Base-by-base conservation (phyloP, 75 land plant species). In the Sequoiadendron giganteum region DNA sequence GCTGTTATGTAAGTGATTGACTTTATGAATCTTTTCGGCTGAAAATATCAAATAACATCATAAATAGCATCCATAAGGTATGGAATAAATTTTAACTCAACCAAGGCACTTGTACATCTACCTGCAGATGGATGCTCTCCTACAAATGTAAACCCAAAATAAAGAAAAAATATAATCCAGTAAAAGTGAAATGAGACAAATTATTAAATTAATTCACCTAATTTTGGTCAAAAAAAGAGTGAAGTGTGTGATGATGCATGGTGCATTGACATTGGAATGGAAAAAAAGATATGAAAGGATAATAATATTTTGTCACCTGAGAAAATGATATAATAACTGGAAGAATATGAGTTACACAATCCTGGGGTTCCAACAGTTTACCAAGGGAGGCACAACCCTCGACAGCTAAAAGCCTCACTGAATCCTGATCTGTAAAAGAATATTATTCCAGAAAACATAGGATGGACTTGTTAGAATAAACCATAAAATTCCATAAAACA, bases 351-450 rank as follows among this genome's bases (percentile, higher is more conserved):
- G 92, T 92, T 65, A 90, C 91, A 85, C 95, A 94, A 86, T 94
- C 95, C 47, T 91, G 91, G 76, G 95, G 91, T 79, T 94, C 95
- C 85, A 94, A 88, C 77, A 94, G 88, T 86, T 93, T 94, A 47
- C 95, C 95, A 32, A 94, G 86, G 21, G 95, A 91, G 13, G 94
- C 95, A 90, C 95, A 94, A 61, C 95, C 95, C 87, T 94, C 95
- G 55, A 94, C 95, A 25, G 95, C 94, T 81, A 92, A 85, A 55
- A 94, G 88, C 80, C 95, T 88, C 65, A 94, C 94, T 34, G 95
- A 94, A 88, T 94, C 95, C 89, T 94, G 95, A 89, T 93, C 95
- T 94, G 91, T 40, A 88, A 88, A 34, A 18, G 2, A 4, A 72
- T 58, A 82, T 75, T 34, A 75, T 82, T 42, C 38, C 84, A 82